Base-by-base conservation (phyloP, 2,329 filamentous ascomycete species). In the Chalara sp. region DNA sequence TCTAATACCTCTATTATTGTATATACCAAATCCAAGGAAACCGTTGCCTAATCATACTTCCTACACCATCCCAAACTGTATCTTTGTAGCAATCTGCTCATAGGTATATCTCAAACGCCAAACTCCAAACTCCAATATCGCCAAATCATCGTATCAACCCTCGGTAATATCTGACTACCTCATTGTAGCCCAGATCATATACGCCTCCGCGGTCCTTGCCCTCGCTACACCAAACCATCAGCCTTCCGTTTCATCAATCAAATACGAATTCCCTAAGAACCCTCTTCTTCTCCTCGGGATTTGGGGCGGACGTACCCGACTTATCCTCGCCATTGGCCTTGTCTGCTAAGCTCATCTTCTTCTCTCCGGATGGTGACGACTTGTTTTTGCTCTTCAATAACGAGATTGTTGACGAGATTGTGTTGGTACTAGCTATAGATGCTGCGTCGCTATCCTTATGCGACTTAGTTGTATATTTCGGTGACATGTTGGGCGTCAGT, bases 1-100 rank as follows among this genome's bases (percentile, higher is more conserved):
- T 84, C 58, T 84, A 52, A 57, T 41, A 42, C 56, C 56, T 53
- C 58, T 46, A 58, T 52, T 56, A 43, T 46, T 44, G 47, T 54
- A 49, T 51, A 53, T 48, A 51, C 40, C 11, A 46, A 46, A 29
- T 32, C 21, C 28, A 48, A 41, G 2, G 29, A 21, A 12, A 13
- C 30, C 28, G 1, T 12, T n/a, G 32, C 21, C 35, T 5, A 28
- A 39, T 21, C 21, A 21, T 21, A 21, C 21, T 21, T 21, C 21
- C 21, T 21, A 21, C 21, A 21, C 21, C 21, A 21, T 21, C 2
- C 21, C 21, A 21, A 21, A 2, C 21, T 2, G 21, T 21, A 21
- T 21, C 21, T 21, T 21, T 21, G 21, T 21, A 21, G 21, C 21
- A 21, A 21, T 21, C 21, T 21, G 32, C 21, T 39, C 32, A 8